A percentile compares a stretch with the other conserved stretches of the same genome.
These are phyloP conservation scores for Prototheca wickerhamii DNA, from an alignment of 163 green algal species.

Conservation along the genomic window DNA sequence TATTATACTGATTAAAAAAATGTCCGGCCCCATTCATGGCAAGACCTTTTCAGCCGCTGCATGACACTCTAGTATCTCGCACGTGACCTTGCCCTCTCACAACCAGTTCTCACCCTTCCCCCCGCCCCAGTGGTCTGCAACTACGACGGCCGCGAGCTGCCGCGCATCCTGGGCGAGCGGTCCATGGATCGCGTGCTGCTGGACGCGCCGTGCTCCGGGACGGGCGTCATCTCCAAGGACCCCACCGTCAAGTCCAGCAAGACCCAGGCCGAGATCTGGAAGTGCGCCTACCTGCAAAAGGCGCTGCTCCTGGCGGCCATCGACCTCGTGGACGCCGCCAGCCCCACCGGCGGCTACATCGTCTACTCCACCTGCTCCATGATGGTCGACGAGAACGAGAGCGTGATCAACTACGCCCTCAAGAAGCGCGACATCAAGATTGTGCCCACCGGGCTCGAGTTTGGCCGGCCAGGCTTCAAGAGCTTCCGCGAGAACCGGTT, in stretches of 20 bases:
- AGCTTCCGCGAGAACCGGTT: conserved; percentile 87
- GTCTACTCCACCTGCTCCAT: conserved; percentile 85
- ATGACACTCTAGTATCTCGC: background rate
- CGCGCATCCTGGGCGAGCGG: conserved; percentile 69
- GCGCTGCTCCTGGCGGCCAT: conserved; percentile 95
- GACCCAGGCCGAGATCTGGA: conserved; percentile 84
- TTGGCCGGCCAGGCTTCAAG: conserved; percentile 76
- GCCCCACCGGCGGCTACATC: conserved; percentile 65
- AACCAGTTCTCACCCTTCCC: background rate
- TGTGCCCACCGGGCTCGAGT: conserved; percentile 90
- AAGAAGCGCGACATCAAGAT: conserved; percentile 84
- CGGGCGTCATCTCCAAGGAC: conserved; percentile 94
- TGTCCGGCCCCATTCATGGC: no score
- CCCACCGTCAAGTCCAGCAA: conserved; percentile 90
- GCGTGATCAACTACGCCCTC: conserved; percentile 94
- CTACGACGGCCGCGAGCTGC: conserved; percentile 85
- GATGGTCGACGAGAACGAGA: conserved; percentile 97
- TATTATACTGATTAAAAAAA: no score
- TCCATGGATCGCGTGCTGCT: conserved; percentile 89
- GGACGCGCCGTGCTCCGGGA: conserved; percentile 94
- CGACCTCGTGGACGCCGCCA: conserved; percentile 83
- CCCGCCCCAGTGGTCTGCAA: conserved; percentile 69
- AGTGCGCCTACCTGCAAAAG: conserved; percentile 84
- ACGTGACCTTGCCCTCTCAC: background rate
- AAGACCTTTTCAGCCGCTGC: background rate